Evolutionary conservation across 2,329 filamentous ascomycete species (phyloP), one percentile per base, ranked within the genome.

Genomic region (Fusarium sp.): DNA sequence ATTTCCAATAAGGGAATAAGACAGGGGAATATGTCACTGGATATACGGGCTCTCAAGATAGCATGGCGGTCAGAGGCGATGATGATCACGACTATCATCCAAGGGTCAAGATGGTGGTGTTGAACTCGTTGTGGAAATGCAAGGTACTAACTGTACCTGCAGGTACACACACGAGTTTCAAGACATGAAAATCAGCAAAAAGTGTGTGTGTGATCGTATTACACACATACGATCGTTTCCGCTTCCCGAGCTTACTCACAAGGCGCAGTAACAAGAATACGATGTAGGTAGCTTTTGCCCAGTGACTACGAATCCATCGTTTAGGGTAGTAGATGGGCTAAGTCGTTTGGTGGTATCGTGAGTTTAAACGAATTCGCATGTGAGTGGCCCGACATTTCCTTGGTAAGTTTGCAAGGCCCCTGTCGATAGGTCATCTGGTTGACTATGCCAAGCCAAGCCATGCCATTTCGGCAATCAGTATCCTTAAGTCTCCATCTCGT

Each of bases 241-340:
- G 42, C 17, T 42, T 66, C 61, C 51, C 46, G 42, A 49, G 40
- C 13, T 51, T 28, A 36, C 44, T 44, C 45, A 45, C 42, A 63
- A 59, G 56, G 66, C 61, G 50, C 65, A 62, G 36, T 44, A 39
- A 66, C 50, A 67, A 68, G 52, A 68, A 65, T 43, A 64, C 57
- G 57, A 67, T 39, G 31, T 34, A 46, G 13, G 19, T 36, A 45
- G 22, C 19, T 26, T 59, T 43, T 43, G 46, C 34, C 21, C 15
- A 34, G 26, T 11, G 43, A 47, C 28, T 47, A 65, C 43, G 28
- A 31, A 54, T 49, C 39, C 22, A 21, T 26, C 55, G 26, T 54
- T 64, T 57, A 70, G 63, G 67, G 67, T 70, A 70, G 67, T 28
- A 62, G 43, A 10, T 19, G 34, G 42, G 19, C 31, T 43, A 26